A percentile compares a stretch with the other conserved stretches of the same genome.
These are phyloP conservation scores for Pachysandra terminalis DNA, from an alignment of 164 flowering plant genomes.

Conservation along the genomic window DNA sequence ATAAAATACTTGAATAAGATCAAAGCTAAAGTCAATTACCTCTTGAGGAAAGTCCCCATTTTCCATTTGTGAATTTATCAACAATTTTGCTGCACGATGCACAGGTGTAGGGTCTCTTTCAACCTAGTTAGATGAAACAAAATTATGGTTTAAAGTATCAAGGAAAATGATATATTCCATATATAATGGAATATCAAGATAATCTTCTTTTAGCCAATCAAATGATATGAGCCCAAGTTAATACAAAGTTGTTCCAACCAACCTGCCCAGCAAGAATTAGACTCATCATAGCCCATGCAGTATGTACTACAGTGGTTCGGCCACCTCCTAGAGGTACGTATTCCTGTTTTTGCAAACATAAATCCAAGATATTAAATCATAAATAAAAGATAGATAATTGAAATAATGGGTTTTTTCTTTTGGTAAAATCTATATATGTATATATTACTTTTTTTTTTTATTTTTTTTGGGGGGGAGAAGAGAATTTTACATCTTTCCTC, in stretches of 20 bases:
- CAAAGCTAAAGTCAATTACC: conserved; percentile 19
- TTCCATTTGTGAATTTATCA: conserved; percentile 46
- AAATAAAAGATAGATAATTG: too few species aligned
- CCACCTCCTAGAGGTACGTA: conserved; percentile 34
- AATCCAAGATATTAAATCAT: background rate
- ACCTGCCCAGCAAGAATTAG: conserved; percentile 51
- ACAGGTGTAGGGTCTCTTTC: conserved; percentile 45
- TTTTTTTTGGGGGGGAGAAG: too few species aligned
- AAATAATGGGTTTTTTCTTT: too few species aligned
- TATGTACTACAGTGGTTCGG: conserved; percentile 45
- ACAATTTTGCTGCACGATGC: conserved; percentile 40
- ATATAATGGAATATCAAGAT: too few species aligned
- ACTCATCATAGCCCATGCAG: conserved; percentile 52
- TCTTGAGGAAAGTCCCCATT: conserved; percentile 50
- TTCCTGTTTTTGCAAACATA: conserved; percentile 10
- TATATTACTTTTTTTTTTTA: too few species aligned
- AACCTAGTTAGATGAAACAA: conserved; percentile 23
- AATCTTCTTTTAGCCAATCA: too few species aligned
- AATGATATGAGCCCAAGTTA: background rate
- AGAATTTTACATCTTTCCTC: too few species aligned
- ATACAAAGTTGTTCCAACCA: background rate
- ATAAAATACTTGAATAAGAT: too few species aligned
- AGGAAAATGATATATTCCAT: too few species aligned
- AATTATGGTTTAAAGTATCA: too few species aligned
- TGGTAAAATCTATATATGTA: too few species aligned